Conservation (phyloP, 225 moss, liverwort and hornwort species). For the Takakia lepidozioides region DNA sequence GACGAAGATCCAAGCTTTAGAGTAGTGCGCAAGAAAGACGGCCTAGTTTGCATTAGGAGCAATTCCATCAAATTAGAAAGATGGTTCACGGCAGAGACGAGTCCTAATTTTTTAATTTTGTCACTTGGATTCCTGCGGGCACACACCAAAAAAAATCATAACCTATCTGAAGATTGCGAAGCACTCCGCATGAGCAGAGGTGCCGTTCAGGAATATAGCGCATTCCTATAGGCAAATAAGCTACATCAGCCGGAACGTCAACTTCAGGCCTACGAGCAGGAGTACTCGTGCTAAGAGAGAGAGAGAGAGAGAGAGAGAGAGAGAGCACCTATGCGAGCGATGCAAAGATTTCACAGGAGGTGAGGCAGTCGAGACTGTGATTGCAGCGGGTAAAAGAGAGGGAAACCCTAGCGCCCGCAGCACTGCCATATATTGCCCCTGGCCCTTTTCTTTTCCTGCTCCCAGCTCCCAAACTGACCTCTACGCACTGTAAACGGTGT, state of each 20-base stretch:
- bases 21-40: constrained; percentile 15
- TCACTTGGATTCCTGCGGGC: neutral
- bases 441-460: too few species aligned
- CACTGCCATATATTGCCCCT: constrained; percentile 50
- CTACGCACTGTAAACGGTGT: too few species aligned
- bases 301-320: neutral
- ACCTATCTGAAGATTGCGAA: too few species aligned
- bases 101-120: neutral
- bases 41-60: constrained; percentile 18
- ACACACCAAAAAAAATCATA: neutral
- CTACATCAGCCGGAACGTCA: too few species aligned
- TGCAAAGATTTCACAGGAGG: constrained; percentile 26
- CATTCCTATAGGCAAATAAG: too few species aligned
- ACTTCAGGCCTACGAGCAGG: too few species aligned
- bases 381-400: constrained; percentile 42
- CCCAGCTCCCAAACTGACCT: too few species aligned
- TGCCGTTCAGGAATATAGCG: too few species aligned
- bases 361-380: constrained; percentile 23
- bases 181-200: too few species aligned
- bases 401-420: constrained; percentile 50
- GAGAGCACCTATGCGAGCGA: constrained; percentile 3
- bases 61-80: too few species aligned
- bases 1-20: too few species aligned
- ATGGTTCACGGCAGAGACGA: too few species aligned
- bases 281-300: neutral